Evolutionary conservation across 768 basidiomycete species (phyloP).

Genomic region (Exidia glandulosa): DNA sequence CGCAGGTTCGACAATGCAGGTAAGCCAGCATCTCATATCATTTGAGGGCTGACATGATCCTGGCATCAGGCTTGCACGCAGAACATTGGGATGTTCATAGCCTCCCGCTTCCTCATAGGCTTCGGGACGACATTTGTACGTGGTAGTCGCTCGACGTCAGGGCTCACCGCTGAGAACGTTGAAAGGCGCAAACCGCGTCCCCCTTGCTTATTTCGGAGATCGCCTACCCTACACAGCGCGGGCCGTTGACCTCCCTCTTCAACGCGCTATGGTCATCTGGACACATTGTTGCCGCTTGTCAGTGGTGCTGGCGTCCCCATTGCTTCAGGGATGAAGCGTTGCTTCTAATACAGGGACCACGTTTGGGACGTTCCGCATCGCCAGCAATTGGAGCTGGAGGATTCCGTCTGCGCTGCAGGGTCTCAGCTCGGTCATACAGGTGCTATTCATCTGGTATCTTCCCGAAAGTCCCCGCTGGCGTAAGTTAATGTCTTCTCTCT

Average conservation of each 20-base stretch:
- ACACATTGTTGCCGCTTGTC: constrained; percentile 29
- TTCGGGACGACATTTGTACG: constrained; percentile 6
- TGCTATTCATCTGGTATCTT: constrained; percentile 22
- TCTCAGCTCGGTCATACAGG: constrained; percentile 18
- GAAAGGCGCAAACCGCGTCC: constrained; percentile 32
- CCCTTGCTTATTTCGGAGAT: constrained; percentile 59
- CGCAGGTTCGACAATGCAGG: constrained; percentile 50
- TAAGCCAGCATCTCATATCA: constrained; percentile 18
- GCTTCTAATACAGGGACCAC: constrained; percentile 25
- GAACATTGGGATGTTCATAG: constrained; percentile 47
- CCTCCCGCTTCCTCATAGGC: constrained; percentile 30
- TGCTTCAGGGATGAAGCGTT: constrained; percentile 16
- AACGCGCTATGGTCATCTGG: constrained; percentile 53
- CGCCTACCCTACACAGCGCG: constrained; percentile 60
- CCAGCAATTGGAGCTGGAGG: constrained; percentile 25
- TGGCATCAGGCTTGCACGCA: constrained; percentile 17
- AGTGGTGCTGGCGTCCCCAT: not conserved
- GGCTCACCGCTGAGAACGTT: constrained; percentile 10
- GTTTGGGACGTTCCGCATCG: constrained; percentile 52
- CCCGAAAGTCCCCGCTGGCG: constrained; percentile 30
- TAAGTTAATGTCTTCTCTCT: not conserved
- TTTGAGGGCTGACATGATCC: not conserved
- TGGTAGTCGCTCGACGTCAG: not conserved
- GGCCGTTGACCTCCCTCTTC: constrained; percentile 50
- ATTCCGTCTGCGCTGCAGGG: constrained; percentile 22